These are phyloP conservation scores for Euphorbia tirucalli DNA, from an alignment of 345 rosid species.

Conservation along the genomic window DNA sequence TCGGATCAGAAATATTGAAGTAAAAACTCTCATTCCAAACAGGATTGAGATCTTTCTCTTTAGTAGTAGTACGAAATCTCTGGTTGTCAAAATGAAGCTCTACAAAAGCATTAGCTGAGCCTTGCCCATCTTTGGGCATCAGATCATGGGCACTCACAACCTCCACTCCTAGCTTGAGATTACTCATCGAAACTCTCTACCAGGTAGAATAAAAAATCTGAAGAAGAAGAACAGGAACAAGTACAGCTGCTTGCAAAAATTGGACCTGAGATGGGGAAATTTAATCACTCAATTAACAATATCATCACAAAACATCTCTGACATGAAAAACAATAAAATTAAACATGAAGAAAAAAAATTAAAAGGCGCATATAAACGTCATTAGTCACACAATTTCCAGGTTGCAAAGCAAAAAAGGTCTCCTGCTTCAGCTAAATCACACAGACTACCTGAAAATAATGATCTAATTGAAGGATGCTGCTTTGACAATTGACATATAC, in stretches of 20 bases:
- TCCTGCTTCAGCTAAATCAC: background rate
- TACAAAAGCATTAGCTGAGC: conserved; percentile 51
- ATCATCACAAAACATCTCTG: background rate
- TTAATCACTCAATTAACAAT: background rate
- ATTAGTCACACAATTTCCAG: background rate
- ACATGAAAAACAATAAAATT: background rate
- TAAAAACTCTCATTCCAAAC: conserved; percentile 81
- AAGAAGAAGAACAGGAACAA: background rate
- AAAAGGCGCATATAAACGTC: background rate
- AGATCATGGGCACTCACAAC: conserved; percentile 76
- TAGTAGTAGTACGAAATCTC: conserved; percentile 58
- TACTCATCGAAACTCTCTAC: conserved; percentile 41
- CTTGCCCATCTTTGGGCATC: conserved; percentile 51
- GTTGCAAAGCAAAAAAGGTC: background rate
- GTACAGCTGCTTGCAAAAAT: conserved; percentile 5
- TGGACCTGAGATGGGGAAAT: conserved; percentile 26
- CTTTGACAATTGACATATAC: no score
- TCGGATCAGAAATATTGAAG: conserved; percentile 76
- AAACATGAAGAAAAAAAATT: background rate
- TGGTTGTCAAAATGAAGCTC: conserved; percentile 84
- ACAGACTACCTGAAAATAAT: background rate
- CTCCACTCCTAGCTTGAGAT: conserved; percentile 82
- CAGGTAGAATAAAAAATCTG: background rate
- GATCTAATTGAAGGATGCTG: background rate
- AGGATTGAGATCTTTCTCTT: conserved; percentile 67